Evolutionary conservation across 2,329 filamentous ascomycete species (phyloP).

Genomic region (Microsporum audouinii): DNA sequence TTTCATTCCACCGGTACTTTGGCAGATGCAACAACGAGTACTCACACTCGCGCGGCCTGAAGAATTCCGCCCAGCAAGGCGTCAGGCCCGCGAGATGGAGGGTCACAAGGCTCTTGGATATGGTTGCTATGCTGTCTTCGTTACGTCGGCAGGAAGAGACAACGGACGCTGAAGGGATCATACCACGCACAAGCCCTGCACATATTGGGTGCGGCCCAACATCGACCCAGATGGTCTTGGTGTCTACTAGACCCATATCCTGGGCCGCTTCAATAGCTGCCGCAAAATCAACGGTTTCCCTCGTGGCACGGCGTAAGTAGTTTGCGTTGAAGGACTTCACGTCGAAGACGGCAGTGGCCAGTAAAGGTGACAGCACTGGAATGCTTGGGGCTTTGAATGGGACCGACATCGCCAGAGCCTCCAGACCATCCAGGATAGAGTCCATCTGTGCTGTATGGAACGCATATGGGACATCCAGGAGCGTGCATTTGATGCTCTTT

Average conservation of each 20-base stretch:
- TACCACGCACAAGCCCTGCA: slow-evolving; percentile 55
- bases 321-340: slow-evolving; percentile 41
- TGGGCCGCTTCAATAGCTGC: slow-evolving; percentile 50
- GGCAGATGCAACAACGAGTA: slow-evolving; percentile 50
- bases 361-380: slow-evolving; percentile 57
- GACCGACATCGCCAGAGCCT: slow-evolving; percentile 38
- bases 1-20: slow-evolving; percentile 56
- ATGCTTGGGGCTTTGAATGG: slow-evolving; percentile 47
- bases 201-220: slow-evolving; percentile 64
- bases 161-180: slow-evolving; percentile 42
- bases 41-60: slow-evolving; percentile 41
- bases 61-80: slow-evolving; percentile 61
- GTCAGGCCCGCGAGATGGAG: slow-evolving; percentile 52
- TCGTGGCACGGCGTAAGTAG: slow-evolving; percentile 36
- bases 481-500: slow-evolving; percentile 31
- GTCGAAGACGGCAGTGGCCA: slow-evolving; percentile 49
- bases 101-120: slow-evolving; percentile 46
- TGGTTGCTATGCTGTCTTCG: slow-evolving; percentile 50
- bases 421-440: background rate
- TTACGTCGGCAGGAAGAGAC: slow-evolving; percentile 54
- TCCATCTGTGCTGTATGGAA: slow-evolving; percentile 54
- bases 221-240: slow-evolving; percentile 60
- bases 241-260: slow-evolving; percentile 47
- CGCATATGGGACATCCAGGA: slow-evolving; percentile 52
- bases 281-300: slow-evolving; percentile 59